Base-by-base conservation (phyloP, 2,329 filamentous ascomycete genomes). In the Leptographium galeiforme region DNA sequence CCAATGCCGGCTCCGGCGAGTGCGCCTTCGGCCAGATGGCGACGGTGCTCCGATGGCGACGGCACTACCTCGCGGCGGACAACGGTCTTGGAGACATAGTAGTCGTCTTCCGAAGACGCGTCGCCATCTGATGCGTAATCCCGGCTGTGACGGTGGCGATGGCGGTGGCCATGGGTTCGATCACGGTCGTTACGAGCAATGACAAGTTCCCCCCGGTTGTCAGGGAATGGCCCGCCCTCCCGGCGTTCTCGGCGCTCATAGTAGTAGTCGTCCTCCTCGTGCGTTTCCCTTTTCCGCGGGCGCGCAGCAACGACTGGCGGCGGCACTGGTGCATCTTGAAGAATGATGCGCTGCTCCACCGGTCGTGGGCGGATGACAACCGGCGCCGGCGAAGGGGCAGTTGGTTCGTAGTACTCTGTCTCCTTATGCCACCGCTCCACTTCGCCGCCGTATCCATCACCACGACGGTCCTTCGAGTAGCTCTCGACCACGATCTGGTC, bases 1-100 rank as follows among this genome's bases (percentile, higher is more conserved):
- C 77, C 75, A 8, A 81, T 65, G 49, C 80, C 81, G 18, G 81
- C 81, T 16, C 79, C 81, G 33, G 81, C 81, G 16, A 83, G 69
- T 11, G 79, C 81, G n/a, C 81, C 81, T 61, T 82, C 79, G 25
- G 80, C 80, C 6, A 84, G 64, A 59, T 82, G 76, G 63, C 73
- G 81, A 59, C 77, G 77, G 57, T 78, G 73, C 50, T 70, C 66
- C 58, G 74, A 62, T 38, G 55, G 53, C 3, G 60, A 75, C 13
- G 68, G 67, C 57, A 76, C 79, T 45, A 73, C 70, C 18, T 77
- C 75, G 19, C 74, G 72, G 18, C 70, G 74, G 38, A 77, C 67
- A 44, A 76, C 63, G 48, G 56, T 79, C 70, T 72, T 64, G 43
- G 62, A 54, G 56, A 70, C 68, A 53, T 71, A 68, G 56, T 74